Evolutionary conservation across 2,329 filamentous ascomycete genomes (phyloP).

Genomic region (Salinomyces thailandicus): DNA sequence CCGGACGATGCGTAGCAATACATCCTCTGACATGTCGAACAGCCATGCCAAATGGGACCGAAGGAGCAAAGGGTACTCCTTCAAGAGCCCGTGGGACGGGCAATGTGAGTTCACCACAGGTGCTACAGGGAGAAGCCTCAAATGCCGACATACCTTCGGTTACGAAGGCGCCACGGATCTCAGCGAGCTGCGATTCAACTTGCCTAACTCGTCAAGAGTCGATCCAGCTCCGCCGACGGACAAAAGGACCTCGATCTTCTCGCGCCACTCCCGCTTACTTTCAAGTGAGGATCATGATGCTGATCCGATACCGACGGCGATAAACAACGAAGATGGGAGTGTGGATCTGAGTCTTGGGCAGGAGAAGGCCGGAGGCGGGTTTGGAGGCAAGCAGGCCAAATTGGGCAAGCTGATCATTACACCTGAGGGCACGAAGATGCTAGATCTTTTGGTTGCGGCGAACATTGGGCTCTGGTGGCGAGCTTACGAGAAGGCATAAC

Average conservation of each 20-base stretch:
- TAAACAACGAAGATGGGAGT: conserved; percentile 30
- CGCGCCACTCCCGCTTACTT: conserved; percentile 6
- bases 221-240: conserved; percentile 16
- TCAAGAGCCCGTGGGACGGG: conserved; percentile 77
- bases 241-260: conserved; percentile 18
- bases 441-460: conserved; percentile 81
- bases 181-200: conserved; percentile 83
- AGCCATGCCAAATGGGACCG: conserved; percentile 26
- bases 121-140: conserved; percentile 51
- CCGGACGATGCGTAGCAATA: conserved; percentile 8
- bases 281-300: conserved; percentile 7
- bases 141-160: conserved; percentile 21
- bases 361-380: conserved; percentile 78
- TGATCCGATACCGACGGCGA: conserved; percentile 10
- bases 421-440: conserved; percentile 86
- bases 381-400: conserved; percentile 77
- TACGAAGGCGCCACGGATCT: conserved; percentile 40
- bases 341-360: conserved; percentile 67
- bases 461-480: conserved; percentile 94
- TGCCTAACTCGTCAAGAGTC: conserved; percentile 47
- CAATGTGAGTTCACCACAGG: conserved; percentile 77
- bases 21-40: conserved; percentile 9
- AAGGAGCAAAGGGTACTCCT: conserved; percentile 57
- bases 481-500: conserved; percentile 54
- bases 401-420: conserved; percentile 85